Evolutionary conservation across 495 filamentous ascomycete genomes (phyloP).

Genomic region (Aspergillus hancockii): DNA sequence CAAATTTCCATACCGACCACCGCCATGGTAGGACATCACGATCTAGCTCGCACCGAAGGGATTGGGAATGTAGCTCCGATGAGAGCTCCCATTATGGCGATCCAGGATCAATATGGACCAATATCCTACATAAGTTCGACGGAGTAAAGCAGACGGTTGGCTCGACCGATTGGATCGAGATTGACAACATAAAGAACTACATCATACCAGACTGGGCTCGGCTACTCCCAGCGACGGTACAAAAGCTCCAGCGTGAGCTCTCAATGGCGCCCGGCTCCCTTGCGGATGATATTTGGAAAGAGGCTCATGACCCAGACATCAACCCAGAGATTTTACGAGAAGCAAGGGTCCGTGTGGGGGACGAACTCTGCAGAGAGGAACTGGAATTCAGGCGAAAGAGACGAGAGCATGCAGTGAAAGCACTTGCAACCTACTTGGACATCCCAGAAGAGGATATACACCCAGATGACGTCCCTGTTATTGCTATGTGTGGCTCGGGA

Average conservation of each 20-base stretch:
- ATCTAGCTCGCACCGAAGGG: not conserved
- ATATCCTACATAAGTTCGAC: conserved; percentile 59
- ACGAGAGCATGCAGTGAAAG: conserved; percentile 62
- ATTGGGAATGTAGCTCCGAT: not conserved
- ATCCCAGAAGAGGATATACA: conserved; percentile 79
- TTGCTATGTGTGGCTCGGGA: conserved; percentile 91
- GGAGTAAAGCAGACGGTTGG: conserved; percentile 51
- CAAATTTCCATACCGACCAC: conserved; percentile 18
- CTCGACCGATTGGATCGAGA: conserved; percentile 56
- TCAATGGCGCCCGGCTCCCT: conserved; percentile 83
- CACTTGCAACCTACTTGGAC: conserved; percentile 77
- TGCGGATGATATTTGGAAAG: conserved; percentile 89
- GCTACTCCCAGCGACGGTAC: conserved; percentile 70
- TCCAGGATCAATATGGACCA: conserved; percentile 56
- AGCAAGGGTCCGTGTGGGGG: conserved; percentile 77
- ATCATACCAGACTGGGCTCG: conserved; percentile 83
- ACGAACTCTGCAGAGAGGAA: conserved; percentile 84
- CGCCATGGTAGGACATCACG: conserved; percentile 7
- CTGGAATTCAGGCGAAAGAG: conserved; percentile 65
- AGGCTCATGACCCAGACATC: conserved; percentile 77
- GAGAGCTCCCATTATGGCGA: conserved; percentile 21
- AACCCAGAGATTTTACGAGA: conserved; percentile 84
- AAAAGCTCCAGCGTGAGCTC: conserved; percentile 85
- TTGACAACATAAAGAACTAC: conserved; percentile 67
- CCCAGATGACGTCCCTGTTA: conserved; percentile 86